Conservation (phyloP, 2,329 filamentous ascomycete genomes). For the Cyphellophora attinorum region DNA sequence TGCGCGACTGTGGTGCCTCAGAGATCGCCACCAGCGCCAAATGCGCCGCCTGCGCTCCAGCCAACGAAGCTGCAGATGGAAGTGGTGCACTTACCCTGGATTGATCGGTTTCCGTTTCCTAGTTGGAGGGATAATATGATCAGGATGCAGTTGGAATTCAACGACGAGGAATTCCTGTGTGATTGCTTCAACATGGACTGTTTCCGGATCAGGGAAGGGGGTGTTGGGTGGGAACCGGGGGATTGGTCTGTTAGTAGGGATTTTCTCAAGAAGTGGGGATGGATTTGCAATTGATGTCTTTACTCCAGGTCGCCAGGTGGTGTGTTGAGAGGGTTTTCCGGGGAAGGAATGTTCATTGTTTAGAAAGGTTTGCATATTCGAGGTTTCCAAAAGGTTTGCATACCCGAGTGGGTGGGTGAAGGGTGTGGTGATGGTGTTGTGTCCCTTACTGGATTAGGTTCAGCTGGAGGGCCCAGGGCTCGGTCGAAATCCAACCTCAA, state of each 20-base stretch:
- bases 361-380: no score
- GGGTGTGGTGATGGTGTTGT: no score
- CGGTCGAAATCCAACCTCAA: no score
- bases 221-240: slow-evolving; percentile 23
- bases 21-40: slow-evolving; percentile 1
- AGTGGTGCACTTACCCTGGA: slow-evolving; percentile 26
- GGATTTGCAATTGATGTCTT: slow-evolving; percentile 15
- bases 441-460: no score
- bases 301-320: no score
- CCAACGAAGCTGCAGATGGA: slow-evolving; percentile 25
- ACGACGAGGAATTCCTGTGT: slow-evolving; percentile 28
- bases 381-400: no score
- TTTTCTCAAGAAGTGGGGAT: slow-evolving; percentile 28
- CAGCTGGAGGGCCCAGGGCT: no score
- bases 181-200: slow-evolving; percentile 26
- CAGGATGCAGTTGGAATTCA: slow-evolving; percentile 15
- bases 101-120: slow-evolving; percentile 32
- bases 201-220: slow-evolving; percentile 22
- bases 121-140: slow-evolving; percentile 30
- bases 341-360: no score
- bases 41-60: slow-evolving; percentile 20
- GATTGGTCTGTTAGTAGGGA: slow-evolving; percentile 25
- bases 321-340: no score
- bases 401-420: no score
- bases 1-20: slow-evolving; percentile 2